Base-by-base conservation (phyloP, 202 grass and related monocot genomes). In the Schoenoplectus triqueter region DNA sequence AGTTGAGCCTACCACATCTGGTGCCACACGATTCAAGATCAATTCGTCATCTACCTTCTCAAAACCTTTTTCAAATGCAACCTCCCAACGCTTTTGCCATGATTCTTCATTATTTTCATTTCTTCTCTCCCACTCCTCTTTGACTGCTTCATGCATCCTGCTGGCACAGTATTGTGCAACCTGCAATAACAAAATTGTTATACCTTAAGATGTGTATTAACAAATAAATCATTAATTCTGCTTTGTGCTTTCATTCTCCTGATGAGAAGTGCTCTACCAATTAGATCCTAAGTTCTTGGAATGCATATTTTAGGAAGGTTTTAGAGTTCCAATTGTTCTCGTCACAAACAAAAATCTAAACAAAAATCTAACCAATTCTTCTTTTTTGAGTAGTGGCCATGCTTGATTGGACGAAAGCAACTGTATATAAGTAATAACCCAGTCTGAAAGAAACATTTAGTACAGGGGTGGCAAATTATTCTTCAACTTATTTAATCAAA, bases 1-100 rank as follows among this genome's bases (percentile, higher is more conserved):
- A 78, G 88, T 89, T 1, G 88, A 86, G 22, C 88, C 88, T 22
- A 89, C 72, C 22, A 89, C 85, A 86, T 89, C 88, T 42, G 88
- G 88, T 4, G 88, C 88, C 45, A 89, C 64, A 61, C 8, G 19
- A 80, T 89, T 67, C 41, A 50, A 80, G 20, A 89, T 84, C 7
- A 89, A 15, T 64, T 89, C 88, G 20, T 89, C 82, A 80, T 89
- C 88, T 45, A 89, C 84, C 52, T 62, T 86, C 61, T 79, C 69
- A 86, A 86, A 84, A 5, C 88, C 79, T 50, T 60, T 57, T 11
- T 68, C 51, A 77, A 89, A 89, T 54, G 88, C 72, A 4, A 44
- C 52, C 61, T 89, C 84, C 88, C 88, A 89, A 54, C 50, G 72
- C 51, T 2, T 89, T 66, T 89, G 80, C 88, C 88, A 89, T 41